Evolutionary conservation across 257 asterid genomes (phyloP).

Genomic region (Hygrophila difformis): DNA sequence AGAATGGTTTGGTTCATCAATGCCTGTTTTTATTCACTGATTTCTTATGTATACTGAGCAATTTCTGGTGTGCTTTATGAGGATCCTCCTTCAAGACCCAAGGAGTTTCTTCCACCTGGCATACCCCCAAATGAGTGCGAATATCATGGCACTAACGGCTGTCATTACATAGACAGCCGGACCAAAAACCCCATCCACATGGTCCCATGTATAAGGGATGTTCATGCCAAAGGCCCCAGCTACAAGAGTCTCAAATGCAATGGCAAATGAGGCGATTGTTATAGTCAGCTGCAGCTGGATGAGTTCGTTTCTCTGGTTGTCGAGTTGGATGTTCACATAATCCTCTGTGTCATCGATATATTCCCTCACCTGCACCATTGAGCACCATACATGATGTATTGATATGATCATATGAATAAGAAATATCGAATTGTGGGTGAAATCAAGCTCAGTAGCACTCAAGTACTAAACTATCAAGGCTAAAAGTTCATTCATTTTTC

Average conservation of each 20-base stretch:
- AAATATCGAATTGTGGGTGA: no score
- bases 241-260: conserved; percentile 33
- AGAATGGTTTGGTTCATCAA: no score
- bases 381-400: no score
- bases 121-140: conserved; percentile 1
- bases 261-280: conserved; percentile 57
- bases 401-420: no score
- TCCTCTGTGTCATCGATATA: conserved; percentile 73
- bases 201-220: conserved; percentile 6
- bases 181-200: conserved; percentile 1
- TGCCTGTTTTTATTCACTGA: no score
- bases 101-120: conserved; percentile 12
- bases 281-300: conserved; percentile 58
- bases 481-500: no score
- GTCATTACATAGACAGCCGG: background rate
- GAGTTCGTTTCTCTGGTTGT: conserved; percentile 62
- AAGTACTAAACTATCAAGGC: no score
- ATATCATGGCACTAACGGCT: background rate
- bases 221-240: conserved; percentile 13
- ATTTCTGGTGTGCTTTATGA: background rate
- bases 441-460: no score
- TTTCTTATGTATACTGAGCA: no score
- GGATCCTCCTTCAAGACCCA: conserved; percentile 6
- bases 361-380: conserved; percentile 35
- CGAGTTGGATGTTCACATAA: conserved; percentile 70